Conservation (phyloP, 148 eudicot species). For the Cornus controversa region DNA sequence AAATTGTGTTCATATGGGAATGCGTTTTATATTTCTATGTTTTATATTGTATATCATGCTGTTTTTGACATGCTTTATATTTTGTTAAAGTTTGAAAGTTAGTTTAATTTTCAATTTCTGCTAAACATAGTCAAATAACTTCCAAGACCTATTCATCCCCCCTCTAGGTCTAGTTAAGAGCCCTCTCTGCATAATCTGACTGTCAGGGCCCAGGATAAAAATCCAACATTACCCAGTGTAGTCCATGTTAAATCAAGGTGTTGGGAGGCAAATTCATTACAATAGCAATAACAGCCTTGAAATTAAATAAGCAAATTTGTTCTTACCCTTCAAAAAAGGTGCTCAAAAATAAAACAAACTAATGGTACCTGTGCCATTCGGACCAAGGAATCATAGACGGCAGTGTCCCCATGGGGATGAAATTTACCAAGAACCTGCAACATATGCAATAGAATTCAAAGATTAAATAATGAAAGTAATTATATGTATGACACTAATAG, state of each 20-base stretch:
- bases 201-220: too few species aligned
- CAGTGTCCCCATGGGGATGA: conserved; percentile 96
- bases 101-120: too few species aligned
- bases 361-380: conserved; percentile 97
- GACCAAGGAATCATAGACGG: conserved; percentile 93
- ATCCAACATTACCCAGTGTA: background rate
- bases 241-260: background rate
- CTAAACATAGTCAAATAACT: too few species aligned
- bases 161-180: too few species aligned
- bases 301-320: background rate
- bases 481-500: background rate
- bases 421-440: conserved; percentile 91
- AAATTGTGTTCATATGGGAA: too few species aligned
- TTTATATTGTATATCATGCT: too few species aligned
- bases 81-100: too few species aligned
- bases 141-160: too few species aligned
- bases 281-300: background rate
- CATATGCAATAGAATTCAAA: conserved; percentile 7
- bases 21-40: too few species aligned
- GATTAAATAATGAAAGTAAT: conserved; percentile 12
- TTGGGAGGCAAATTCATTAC: background rate
- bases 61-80: too few species aligned
- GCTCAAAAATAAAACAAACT: background rate
- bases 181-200: too few species aligned
- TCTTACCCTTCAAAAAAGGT: background rate